Evolutionary conservation across 805 yeast species (phyloP).

Genomic region (Suhomyces sp.): DNA sequence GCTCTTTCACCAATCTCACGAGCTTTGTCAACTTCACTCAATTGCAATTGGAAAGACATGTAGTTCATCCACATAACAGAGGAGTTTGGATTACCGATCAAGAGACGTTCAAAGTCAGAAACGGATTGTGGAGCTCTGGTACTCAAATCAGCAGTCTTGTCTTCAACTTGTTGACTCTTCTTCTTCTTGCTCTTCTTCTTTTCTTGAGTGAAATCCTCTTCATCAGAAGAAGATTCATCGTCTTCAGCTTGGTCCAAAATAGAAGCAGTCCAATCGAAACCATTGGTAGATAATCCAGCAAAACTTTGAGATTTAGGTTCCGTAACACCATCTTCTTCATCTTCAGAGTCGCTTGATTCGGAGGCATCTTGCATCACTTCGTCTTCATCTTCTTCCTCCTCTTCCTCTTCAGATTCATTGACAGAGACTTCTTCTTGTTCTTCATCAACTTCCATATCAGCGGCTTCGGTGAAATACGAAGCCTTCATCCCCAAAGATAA

Average conservation of each 20-base stretch:
- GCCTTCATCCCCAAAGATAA: conserved; percentile 93
- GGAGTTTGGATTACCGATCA: conserved; percentile 90
- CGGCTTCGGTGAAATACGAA: conserved; percentile 63
- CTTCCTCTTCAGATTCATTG: conserved; percentile 27
- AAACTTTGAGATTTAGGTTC: conserved; percentile 20
- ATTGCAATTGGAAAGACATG: conserved; percentile 95
- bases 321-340: conserved; percentile 14
- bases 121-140: conserved; percentile 90
- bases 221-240: conserved; percentile 51
- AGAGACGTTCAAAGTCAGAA: conserved; percentile 85
- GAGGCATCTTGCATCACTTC: conserved; percentile 38
- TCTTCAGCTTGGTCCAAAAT: conserved; percentile 77
- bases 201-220: conserved; percentile 58
- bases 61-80: conserved; percentile 96
- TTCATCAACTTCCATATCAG: conserved; percentile 27
- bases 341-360: conserved; percentile 27
- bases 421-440: conserved; percentile 19
- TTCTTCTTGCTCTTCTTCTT: conserved; percentile 44
- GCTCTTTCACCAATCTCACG: conserved; percentile 93
- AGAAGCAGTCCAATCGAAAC: conserved; percentile 95
- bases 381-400: conserved; percentile 33
- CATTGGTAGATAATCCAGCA: conserved; percentile 74
- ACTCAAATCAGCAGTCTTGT: conserved; percentile 79
- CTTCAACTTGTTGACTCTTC: conserved; percentile 58
- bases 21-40: conserved; percentile 92